phyloP scores from a whole-genome alignment of 805 yeast genomes.

The Middelhovenomyces tepae region DNA sequence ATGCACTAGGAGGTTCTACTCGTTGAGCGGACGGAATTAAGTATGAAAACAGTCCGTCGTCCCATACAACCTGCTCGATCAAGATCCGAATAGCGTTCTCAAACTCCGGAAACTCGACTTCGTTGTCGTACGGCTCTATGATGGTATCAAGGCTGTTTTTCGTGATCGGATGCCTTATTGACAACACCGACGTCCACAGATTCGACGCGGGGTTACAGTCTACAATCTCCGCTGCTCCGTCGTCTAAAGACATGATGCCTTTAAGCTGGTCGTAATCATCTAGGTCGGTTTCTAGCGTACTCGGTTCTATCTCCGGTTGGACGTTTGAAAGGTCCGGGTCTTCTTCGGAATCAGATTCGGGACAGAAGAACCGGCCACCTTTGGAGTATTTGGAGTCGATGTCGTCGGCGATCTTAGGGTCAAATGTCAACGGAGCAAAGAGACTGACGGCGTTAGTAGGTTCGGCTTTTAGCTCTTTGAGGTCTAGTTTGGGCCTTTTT shows the following conservation, averaged over 20 bases:
- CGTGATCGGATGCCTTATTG: slow-evolving; percentile 1
- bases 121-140: too few species aligned
- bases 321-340: slow-evolving; percentile 13
- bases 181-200: too few species aligned
- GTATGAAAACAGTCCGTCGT: slow-evolving; percentile 20
- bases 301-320: neutral
- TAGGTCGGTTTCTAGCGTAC: neutral
- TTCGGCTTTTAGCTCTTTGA: slow-evolving; percentile 15
- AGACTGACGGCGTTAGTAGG: slow-evolving; percentile 36
- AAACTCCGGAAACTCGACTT: too few species aligned
- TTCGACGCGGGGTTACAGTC: too few species aligned
- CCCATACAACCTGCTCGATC: slow-evolving; percentile 31
- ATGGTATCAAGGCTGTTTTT: slow-evolving; percentile 1
- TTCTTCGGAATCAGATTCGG: slow-evolving; percentile 15
- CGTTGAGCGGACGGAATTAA: slow-evolving; percentile 11
- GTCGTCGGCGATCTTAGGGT: slow-evolving; percentile 64
- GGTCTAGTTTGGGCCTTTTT: slow-evolving; percentile 5
- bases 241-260: too few species aligned
- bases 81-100: slow-evolving; percentile 17
- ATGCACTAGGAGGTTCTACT: slow-evolving; percentile 9
- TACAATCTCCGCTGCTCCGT: slow-evolving; percentile 2
- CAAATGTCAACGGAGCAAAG: slow-evolving; percentile 75
- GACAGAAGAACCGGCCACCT: slow-evolving; percentile 84
- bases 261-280: slow-evolving; percentile 1
- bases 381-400: slow-evolving; percentile 79